These are phyloP conservation scores for Tetradesmus lagerheimii DNA, from an alignment of 139 green algal species.

Conservation along the genomic window DNA sequence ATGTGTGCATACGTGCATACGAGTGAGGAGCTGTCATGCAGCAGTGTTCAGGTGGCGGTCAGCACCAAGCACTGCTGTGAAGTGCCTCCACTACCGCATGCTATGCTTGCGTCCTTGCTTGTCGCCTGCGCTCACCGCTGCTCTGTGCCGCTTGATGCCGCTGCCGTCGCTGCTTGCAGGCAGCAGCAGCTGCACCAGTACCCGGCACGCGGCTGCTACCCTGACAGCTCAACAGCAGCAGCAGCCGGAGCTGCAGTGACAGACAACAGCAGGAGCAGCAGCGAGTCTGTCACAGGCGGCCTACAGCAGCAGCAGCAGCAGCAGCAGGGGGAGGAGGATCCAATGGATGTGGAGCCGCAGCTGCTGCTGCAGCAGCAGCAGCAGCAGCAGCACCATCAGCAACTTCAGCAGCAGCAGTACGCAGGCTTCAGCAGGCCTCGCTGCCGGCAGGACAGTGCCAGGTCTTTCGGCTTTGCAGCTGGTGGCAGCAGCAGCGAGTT, in stretches of 20 bases:
- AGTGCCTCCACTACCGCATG: no score
- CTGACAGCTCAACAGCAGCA: not conserved
- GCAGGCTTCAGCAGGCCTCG: not conserved
- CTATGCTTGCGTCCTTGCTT: no score
- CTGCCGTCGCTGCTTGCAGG: not conserved
- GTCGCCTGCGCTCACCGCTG: not conserved
- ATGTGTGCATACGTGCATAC: no score
- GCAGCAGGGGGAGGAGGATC: not conserved
- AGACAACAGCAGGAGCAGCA: slow-evolving; percentile 9
- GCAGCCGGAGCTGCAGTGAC: not conserved
- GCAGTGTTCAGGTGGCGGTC: no score
- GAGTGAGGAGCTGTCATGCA: no score
- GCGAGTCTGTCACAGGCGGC: not conserved
- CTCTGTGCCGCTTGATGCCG: not conserved
- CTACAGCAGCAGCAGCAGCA: not conserved
- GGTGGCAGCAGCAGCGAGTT: not conserved
- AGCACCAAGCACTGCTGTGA: no score
- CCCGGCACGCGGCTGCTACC: not conserved
- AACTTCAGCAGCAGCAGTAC: not conserved
- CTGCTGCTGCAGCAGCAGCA: not conserved
- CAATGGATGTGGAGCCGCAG: not conserved
- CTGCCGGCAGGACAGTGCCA: not conserved
- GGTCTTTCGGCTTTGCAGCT: not conserved
- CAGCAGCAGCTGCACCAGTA: slow-evolving; percentile 21
- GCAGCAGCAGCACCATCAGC: not conserved